Conservation (phyloP, 1,284 basidiomycete genomes). For the Cerioporus squamosus region DNA sequence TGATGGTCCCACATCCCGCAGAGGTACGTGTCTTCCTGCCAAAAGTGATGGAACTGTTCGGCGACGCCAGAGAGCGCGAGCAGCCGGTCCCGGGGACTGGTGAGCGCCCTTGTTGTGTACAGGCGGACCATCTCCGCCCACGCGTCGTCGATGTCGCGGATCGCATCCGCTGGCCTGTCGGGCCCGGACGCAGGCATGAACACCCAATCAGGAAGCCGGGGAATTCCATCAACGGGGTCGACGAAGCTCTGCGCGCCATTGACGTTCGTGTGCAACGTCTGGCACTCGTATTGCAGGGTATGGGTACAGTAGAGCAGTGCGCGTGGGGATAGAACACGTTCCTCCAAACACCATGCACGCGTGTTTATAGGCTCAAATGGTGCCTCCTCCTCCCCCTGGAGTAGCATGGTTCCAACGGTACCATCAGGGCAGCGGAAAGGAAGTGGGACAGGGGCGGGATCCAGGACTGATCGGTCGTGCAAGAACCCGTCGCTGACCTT, state of each 20-base stretch:
- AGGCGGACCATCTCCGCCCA: not conserved
- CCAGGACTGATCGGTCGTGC: not conserved
- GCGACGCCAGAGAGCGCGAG: not conserved
- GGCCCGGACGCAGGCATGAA: not conserved
- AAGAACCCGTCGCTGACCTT: not conserved
- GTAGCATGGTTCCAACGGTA: not conserved
- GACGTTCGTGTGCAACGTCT: not conserved
- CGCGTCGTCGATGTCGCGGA: too few species aligned
- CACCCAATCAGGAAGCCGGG: not conserved
- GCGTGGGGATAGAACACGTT: constrained; percentile 1
- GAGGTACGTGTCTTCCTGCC: not conserved
- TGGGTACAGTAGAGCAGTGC: not conserved
- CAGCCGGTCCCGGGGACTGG: not conserved
- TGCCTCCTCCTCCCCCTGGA: not conserved
- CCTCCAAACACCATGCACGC: constrained; percentile 5
- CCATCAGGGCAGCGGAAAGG: constrained; percentile 3
- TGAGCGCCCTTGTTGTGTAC: not conserved
- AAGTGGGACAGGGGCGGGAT: not conserved
- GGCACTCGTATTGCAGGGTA: constrained; percentile 9
- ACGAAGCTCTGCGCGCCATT: not conserved
- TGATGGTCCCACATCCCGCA: not conserved
- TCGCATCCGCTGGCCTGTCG: not conserved
- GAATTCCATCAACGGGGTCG: not conserved
- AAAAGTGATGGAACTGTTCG: not conserved
- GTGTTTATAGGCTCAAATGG: not conserved